These are phyloP conservation scores for Chenopodium suecicum DNA, from an alignment of 148 eudicot genomes.

Conservation along the genomic window DNA sequence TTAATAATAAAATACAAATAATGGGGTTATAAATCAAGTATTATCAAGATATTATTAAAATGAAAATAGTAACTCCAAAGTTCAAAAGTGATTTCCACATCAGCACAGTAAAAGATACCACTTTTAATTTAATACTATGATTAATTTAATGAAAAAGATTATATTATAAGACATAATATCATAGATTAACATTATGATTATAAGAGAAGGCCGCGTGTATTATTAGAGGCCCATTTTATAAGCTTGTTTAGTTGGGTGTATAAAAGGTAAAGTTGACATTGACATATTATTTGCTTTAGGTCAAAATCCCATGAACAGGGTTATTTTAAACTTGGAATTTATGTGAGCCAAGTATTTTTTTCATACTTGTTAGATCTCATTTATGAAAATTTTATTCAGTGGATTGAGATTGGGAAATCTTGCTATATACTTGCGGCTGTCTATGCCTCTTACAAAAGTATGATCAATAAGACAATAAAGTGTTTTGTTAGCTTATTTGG, in stretches of 20 bases:
- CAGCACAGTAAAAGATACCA: neutral
- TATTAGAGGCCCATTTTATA: neutral
- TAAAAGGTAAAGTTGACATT: conserved; percentile 1
- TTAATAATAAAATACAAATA: neutral
- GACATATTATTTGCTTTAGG: conserved; percentile 3
- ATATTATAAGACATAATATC: neutral
- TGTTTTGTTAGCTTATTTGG: no score
- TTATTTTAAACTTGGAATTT: neutral
- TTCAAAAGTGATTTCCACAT: conserved; percentile 11
- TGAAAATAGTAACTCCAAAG: conserved; percentile 11
- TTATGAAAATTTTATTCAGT: neutral
- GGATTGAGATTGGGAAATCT: neutral
- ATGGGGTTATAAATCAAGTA: neutral
- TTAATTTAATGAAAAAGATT: no score
- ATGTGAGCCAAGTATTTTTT: neutral
- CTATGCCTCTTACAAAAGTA: neutral
- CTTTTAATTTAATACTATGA: no score
- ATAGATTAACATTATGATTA: neutral
- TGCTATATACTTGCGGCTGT: neutral
- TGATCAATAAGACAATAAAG: no score
- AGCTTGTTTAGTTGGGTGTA: neutral
- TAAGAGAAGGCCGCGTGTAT: conserved; percentile 14
- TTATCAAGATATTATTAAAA: neutral
- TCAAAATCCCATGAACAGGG: conserved; percentile 1
- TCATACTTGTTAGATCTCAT: neutral